Evolutionary conservation across 202 grass and related monocot genomes (phyloP), one percentile per base, ranked within the genome.

Genomic region (Panicum hallii): DNA sequence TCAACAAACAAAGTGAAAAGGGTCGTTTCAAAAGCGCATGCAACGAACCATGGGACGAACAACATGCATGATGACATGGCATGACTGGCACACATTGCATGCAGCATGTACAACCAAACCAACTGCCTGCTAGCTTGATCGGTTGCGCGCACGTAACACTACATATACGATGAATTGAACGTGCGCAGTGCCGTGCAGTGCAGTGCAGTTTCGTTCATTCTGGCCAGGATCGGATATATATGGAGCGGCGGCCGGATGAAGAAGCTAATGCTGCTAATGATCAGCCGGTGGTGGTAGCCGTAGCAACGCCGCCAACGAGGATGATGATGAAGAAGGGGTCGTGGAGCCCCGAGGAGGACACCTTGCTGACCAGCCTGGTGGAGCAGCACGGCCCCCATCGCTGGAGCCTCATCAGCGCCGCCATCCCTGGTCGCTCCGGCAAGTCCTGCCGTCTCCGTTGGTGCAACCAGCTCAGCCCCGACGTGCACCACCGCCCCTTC

Each of bases 361-460:
- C 32, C 50, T 28, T 41, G 17, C 72, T 75, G 16, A 55, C 50
- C 1, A 12, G 50, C 32, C 50, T 75, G 32, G 72, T 75, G 50
- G 72, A 85, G 56, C 54, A 79, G 43, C 81, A 93, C 28, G 93
- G 93, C 0, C 57, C 93, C 2, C 72, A 85, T 5, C 84, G 87
- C n/a, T 96, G 94, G 94, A 89, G 80, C 22, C 12, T 89, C 55
- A 96, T 95, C 77, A 88, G 89, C 28, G 86, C 76, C 2, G 84
- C 74, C 9, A 89, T 96, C 45, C 89, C 86, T 0, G 90, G 91
- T 0, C 66, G 93, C 48, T 93, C 89, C 0, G 93, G 93, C 42
- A 96, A 96, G 84, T 96, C 93, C 0, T 95, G 93, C 50, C 86
- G 93, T 0, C 89, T 95, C 3, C 82, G 93, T 15, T 95, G 93